Conservation (phyloP, 2,329 filamentous ascomycete genomes). For the Capronia epimyces region DNA sequence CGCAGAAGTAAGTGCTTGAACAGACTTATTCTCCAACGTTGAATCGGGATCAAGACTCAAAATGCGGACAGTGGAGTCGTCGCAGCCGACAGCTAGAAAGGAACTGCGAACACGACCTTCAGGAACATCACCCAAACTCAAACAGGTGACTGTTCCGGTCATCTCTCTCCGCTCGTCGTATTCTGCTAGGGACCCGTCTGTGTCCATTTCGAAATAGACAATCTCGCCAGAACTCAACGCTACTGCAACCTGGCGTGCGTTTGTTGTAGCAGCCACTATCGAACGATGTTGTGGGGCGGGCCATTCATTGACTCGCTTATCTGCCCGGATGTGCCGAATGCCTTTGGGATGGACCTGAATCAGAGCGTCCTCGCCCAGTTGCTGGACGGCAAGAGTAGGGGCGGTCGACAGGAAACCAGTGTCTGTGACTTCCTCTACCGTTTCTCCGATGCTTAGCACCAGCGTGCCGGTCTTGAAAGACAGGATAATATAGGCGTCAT, state of each 20-base stretch:
- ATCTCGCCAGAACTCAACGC: slow-evolving; percentile 94
- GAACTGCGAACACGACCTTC: slow-evolving; percentile 83
- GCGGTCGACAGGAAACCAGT: slow-evolving; percentile 86
- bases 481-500: slow-evolving; percentile 91
- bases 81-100: slow-evolving; percentile 92
- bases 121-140: slow-evolving; percentile 90
- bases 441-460: slow-evolving; percentile 91
- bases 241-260: slow-evolving; percentile 86
- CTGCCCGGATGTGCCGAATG: slow-evolving; percentile 78
- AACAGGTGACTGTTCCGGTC: slow-evolving; percentile 87
- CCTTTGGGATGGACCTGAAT: slow-evolving; percentile 96
- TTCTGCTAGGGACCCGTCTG: slow-evolving; percentile 82
- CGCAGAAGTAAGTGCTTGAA: slow-evolving; percentile 85
- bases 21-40: slow-evolving; percentile 85
- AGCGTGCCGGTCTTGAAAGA: slow-evolving; percentile 86
- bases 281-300: slow-evolving; percentile 86
- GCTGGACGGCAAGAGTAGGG: slow-evolving; percentile 84
- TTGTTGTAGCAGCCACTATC: slow-evolving; percentile 90
- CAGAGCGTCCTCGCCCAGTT: slow-evolving; percentile 86
- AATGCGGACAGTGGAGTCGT: slow-evolving; percentile 92
- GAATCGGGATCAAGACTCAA: slow-evolving; percentile 84
- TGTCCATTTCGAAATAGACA: slow-evolving; percentile 96
- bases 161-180: slow-evolving; percentile 94
- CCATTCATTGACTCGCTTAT: slow-evolving; percentile 83
- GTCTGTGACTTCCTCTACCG: slow-evolving; percentile 90